Base-by-base conservation (phyloP, 75 land plant genomes). In the Pseudotsuga menziesii region DNA sequence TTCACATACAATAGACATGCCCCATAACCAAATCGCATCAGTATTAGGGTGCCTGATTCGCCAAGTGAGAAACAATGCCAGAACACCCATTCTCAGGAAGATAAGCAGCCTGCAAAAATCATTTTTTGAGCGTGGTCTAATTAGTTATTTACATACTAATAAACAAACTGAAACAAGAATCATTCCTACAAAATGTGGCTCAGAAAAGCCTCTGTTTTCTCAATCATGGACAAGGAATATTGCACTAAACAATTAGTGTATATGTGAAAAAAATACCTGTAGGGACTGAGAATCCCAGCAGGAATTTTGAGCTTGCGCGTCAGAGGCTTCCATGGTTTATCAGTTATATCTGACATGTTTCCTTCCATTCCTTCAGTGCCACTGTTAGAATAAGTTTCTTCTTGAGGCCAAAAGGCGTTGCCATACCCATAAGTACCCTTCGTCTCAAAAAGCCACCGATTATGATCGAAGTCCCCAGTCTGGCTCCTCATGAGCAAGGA, bases 1-100 rank as follows among this genome's bases (percentile, higher is more conserved):
- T 73, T 93, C 98, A 77, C 98, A 93, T 22, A 93, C 97, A 1
- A 95, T 79, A 15, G 98, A 95, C 94, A 93, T 93, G 11, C 94
- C 97, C 97, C 97, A 95, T 4, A 95, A 76, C 98, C 98, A 95
- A 32, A 89, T 67, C 44, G 98, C 98, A 78, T 95, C 94, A 11
- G 75, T 35, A 60, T 95, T 95, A 29, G 83, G 82, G 57, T 95
- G 75, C 56, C 52, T 61, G 29, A 95, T 67, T 72, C 98, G 83
- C 98, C 98, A 95, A 12, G 73, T 69, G 57, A 95, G 83, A 69
- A 95, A 93, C 13, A 91, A 73, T 2, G 72, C 89, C 57, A 95
- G 88, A 23, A 78, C 92, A 59, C 76, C 87, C 78, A 95, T 79
- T 14, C 98, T 80, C 4, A 94, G 13, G 2, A 85, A 27, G 15